These are phyloP conservation scores for Polychaeton citri DNA, from an alignment of 2,329 filamentous ascomycete genomes.

Conservation along the genomic window DNA sequence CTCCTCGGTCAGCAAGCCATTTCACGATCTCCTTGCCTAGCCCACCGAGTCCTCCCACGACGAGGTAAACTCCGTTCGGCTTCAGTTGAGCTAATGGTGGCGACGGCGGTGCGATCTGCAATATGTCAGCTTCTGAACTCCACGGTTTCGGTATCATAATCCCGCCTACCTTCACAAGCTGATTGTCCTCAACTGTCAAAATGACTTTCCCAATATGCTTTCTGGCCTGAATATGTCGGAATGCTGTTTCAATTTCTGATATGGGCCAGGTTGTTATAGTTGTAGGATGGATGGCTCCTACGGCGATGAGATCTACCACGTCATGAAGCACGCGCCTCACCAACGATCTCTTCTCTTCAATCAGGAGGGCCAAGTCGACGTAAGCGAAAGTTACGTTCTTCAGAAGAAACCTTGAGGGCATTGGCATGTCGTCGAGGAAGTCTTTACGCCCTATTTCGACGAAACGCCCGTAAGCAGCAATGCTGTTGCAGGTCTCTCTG, in stretches of 20 bases:
- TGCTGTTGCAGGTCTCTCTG: constrained; percentile 11
- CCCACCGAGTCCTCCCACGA: neutral
- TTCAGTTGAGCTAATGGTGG: too few species aligned
- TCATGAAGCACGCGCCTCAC: too few species aligned
- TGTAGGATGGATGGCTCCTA: too few species aligned
- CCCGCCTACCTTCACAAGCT: neutral
- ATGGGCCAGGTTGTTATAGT: too few species aligned
- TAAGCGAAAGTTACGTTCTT: too few species aligned
- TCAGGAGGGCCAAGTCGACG: too few species aligned
- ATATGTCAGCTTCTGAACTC: too few species aligned
- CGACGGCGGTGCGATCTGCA: too few species aligned
- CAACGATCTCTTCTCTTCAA: too few species aligned
- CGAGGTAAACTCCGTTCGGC: neutral
- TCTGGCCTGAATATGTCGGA: neutral
- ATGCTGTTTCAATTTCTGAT: neutral
- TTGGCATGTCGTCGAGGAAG: constrained; percentile 9
- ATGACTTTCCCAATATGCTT: neutral
- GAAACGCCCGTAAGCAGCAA: constrained; percentile 18
- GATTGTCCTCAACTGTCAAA: neutral
- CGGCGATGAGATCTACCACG: too few species aligned
- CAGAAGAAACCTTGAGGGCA: constrained; percentile 23
- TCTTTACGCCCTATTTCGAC: constrained; percentile 14
- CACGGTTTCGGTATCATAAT: too few species aligned
- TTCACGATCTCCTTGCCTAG: neutral
- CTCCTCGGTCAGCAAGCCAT: neutral